Conservation (phyloP, 306 rosid species). For the Erythrophleum fordii region DNA sequence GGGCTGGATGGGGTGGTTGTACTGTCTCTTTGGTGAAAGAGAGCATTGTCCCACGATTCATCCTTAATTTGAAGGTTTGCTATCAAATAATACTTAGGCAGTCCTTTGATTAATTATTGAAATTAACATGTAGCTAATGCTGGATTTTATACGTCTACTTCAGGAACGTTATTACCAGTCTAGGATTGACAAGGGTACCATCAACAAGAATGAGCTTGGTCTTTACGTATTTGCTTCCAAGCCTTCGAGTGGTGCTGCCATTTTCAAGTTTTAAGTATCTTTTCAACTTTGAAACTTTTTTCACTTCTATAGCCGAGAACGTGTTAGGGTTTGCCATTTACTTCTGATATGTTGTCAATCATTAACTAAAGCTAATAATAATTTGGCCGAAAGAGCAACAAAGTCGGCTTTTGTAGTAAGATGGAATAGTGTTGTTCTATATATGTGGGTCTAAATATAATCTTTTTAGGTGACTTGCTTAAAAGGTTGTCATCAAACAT, state of each 20-base stretch:
- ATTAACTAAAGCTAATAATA: neutral
- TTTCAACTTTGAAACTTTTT: neutral
- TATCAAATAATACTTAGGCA: constrained; percentile 4
- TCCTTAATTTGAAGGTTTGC: constrained; percentile 88
- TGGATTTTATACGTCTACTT: constrained; percentile 27
- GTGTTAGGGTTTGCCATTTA: neutral
- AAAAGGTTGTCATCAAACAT: too few species aligned
- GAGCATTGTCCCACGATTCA: constrained; percentile 81
- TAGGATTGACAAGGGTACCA: constrained; percentile 13
- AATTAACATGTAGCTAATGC: constrained; percentile 21
- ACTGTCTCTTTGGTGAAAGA: constrained; percentile 95
- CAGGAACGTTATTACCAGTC: constrained; percentile 61
- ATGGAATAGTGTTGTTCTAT: neutral
- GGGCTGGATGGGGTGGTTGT: constrained; percentile 99
- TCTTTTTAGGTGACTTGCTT: neutral
- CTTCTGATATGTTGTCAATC: neutral
- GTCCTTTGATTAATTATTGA: neutral
- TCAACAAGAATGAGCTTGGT: constrained; percentile 3
- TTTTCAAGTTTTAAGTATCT: neutral
- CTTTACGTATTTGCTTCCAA: constrained; percentile 23
- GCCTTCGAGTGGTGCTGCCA: constrained; percentile 26
- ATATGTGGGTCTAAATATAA: neutral
- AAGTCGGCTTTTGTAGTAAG: neutral
- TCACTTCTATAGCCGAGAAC: neutral
- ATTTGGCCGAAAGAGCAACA: neutral